Evolutionary conservation across 768 basidiomycete species (phyloP).

Genomic region (Agrocybe praecox): DNA sequence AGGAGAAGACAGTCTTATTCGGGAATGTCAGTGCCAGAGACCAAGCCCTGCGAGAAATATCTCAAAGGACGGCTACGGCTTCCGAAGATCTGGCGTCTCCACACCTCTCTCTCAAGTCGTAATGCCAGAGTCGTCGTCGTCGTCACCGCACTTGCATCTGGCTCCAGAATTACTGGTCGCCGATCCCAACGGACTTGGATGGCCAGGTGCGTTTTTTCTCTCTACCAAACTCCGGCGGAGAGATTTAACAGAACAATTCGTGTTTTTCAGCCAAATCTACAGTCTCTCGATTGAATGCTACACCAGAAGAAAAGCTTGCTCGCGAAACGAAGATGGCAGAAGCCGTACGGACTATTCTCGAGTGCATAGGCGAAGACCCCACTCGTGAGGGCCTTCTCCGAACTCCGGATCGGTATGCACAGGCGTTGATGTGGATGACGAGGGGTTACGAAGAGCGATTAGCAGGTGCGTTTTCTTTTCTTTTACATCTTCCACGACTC

Average conservation of each 20-base stretch:
- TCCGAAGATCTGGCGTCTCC: slow-evolving; percentile 69
- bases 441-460: slow-evolving; percentile 96
- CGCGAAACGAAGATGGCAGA: slow-evolving; percentile 77
- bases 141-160: slow-evolving; percentile 35
- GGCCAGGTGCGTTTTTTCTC: slow-evolving; percentile 72
- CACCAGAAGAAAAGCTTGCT: slow-evolving; percentile 67
- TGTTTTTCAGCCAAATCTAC: slow-evolving; percentile 79
- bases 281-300: slow-evolving; percentile 79
- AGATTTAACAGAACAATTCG: background rate
- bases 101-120: slow-evolving; percentile 51
- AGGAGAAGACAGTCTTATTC: slow-evolving; percentile 7
- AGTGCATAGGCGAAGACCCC: slow-evolving; percentile 98
- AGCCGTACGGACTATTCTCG: slow-evolving; percentile 90
- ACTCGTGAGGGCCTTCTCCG: slow-evolving; percentile 88
- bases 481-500: slow-evolving; percentile 15
- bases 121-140: slow-evolving; percentile 37
- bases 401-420: slow-evolving; percentile 95
- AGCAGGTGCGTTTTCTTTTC: slow-evolving; percentile 55
- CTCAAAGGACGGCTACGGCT: slow-evolving; percentile 80
- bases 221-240: background rate
- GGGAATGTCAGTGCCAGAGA: background rate
- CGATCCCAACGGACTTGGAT: slow-evolving; percentile 81
- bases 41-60: slow-evolving; percentile 31
- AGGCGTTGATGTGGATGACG: slow-evolving; percentile 99
- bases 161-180: slow-evolving; percentile 40